Percentiles rank a stretch among this genome's conserved stretches.
These are phyloP conservation scores for Westerdykella aurantiaca DNA, from an alignment of 2,329 filamentous ascomycete genomes.

Conservation along the genomic window DNA sequence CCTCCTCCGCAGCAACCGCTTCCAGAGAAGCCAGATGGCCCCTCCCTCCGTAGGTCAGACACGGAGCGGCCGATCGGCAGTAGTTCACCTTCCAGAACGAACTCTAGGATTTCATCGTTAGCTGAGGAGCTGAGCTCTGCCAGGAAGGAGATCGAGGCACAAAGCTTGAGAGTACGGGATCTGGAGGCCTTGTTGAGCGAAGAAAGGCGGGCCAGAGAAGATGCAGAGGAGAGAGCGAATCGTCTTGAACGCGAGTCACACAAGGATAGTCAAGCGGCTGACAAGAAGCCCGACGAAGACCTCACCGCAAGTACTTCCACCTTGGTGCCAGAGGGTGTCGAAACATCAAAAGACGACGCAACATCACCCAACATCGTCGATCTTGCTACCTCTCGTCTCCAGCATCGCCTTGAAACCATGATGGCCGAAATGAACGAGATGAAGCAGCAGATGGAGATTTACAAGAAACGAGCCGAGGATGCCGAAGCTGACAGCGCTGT, in stretches of 20 bases:
- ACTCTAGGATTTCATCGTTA: constrained; percentile 74
- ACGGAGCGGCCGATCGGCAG: constrained; percentile 66
- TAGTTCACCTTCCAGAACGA: constrained; percentile 55
- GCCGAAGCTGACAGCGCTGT: constrained; percentile 73
- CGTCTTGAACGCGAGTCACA: constrained; percentile 59
- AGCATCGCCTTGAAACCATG: constrained; percentile 70
- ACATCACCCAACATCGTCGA: constrained; percentile 22
- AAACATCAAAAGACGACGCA: constrained; percentile 4
- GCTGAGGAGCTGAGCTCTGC: constrained; percentile 79
- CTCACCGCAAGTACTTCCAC: neutral
- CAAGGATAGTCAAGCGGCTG: constrained; percentile 25
- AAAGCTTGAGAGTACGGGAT: constrained; percentile 71
- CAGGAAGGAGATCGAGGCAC: constrained; percentile 81
- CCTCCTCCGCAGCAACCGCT: constrained; percentile 89
- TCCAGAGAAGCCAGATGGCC: constrained; percentile 83
- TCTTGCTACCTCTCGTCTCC: constrained; percentile 47
- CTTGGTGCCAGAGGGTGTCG: neutral
- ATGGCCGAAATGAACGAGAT: constrained; percentile 74
- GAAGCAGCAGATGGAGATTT: constrained; percentile 72
- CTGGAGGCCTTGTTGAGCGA: constrained; percentile 71
- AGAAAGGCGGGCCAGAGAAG: constrained; percentile 75
- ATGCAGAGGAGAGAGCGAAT: constrained; percentile 75
- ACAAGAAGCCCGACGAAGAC: constrained; percentile 23
- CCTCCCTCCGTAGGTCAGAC: constrained; percentile 66
- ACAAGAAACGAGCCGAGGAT: constrained; percentile 68